Conservation (phyloP, 257 asterid species). For the Verbascum thapsus region DNA sequence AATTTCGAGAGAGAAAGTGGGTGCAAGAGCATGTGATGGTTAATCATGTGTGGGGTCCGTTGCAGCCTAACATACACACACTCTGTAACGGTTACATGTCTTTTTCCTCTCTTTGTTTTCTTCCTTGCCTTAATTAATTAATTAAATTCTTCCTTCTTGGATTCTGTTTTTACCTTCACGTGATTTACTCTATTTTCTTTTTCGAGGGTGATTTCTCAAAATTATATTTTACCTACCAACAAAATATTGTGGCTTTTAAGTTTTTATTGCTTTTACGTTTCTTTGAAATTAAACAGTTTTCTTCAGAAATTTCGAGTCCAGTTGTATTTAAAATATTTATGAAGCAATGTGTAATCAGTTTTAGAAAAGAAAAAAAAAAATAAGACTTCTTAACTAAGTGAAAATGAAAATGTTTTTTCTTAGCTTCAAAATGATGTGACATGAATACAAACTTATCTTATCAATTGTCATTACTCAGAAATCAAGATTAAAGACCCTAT, state of each 20-base stretch:
- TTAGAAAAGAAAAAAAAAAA: no score
- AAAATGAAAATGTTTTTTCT: background rate
- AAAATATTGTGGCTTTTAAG: background rate
- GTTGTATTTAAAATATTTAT: no score
- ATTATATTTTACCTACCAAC: conserved; percentile 17
- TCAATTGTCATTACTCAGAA: background rate
- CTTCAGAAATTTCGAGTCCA: no score
- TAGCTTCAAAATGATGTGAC: background rate
- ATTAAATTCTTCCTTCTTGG: background rate
- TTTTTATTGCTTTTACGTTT: background rate
- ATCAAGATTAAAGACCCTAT: background rate
- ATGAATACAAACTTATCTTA: background rate
- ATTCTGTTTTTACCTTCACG: conserved; percentile 19
- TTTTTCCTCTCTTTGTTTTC: background rate
- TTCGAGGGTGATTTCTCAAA: no score
- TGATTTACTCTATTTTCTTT: conserved; percentile 3
- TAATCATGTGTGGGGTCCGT: conserved; percentile 51
- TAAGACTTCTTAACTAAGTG: background rate
- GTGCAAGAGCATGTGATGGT: conserved; percentile 67
- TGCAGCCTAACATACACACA: background rate
- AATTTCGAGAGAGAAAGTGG: conserved; percentile 25
- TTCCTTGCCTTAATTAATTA: background rate
- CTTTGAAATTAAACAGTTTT: background rate
- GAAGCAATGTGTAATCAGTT: no score
- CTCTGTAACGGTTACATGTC: conserved; percentile 31